phyloP scores from a whole-genome alignment of 2,329 filamentous ascomycete species.

The Claviceps sp. region DNA sequence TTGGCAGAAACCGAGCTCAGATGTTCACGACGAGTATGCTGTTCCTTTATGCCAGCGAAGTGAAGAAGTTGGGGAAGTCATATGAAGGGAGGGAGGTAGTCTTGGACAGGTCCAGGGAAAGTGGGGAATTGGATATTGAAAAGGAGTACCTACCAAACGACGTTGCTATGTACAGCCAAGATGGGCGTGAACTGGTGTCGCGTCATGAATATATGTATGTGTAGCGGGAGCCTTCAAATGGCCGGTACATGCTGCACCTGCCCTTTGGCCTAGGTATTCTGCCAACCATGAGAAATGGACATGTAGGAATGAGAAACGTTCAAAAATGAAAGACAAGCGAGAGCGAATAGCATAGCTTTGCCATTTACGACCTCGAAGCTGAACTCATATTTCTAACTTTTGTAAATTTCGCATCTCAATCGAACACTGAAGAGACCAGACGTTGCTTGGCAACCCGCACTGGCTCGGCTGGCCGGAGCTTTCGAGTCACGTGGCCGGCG shows the following conservation, averaged over 20 bases:
- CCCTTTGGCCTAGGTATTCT: not conserved
- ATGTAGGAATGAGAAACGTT: too few species aligned
- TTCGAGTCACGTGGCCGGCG: conserved; percentile 5
- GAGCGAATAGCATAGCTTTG: too few species aligned
- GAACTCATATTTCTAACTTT: too few species aligned
- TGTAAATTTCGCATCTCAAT: too few species aligned
- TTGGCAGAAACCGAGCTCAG: not conserved
- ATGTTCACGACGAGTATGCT: not conserved
- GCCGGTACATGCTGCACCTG: not conserved
- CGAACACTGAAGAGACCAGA: too few species aligned
- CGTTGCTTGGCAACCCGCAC: not conserved
- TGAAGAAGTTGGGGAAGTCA: not conserved
- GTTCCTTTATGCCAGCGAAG: not conserved
- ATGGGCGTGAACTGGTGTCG: not conserved
- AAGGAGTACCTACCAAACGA: not conserved
- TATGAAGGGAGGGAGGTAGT: not conserved
- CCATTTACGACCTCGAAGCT: too few species aligned
- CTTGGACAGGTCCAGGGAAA: not conserved
- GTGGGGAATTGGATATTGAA: not conserved
- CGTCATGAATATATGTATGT: conserved; percentile 1
- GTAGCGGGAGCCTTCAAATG: not conserved
- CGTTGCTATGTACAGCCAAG: not conserved
- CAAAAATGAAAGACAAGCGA: too few species aligned
- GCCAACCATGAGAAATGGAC: too few species aligned
- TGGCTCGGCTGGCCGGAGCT: not conserved